Evolutionary conservation across 352 stramenopile species (phyloP), one percentile per base, ranked within the genome.

Genomic region (Aphanomyces euteiches): DNA sequence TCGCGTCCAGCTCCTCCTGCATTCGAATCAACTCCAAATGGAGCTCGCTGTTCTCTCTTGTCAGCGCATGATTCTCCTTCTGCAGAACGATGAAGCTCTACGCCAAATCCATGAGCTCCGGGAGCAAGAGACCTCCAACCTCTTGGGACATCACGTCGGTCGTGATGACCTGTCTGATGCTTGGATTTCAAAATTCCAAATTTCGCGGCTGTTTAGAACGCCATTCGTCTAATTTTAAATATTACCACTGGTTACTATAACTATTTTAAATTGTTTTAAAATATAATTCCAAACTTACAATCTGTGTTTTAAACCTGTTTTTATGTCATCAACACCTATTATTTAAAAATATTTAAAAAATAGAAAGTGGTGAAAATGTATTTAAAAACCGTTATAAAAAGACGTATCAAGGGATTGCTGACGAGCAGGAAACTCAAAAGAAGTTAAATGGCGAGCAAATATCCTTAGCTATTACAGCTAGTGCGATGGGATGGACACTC

Each of bases 31-130:
- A 36, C 50, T 69, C 63, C 10, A 69, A 37, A 59, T 69, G 63
- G 8, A 69, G 38, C 41, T 41, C 63, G 39, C 59, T 69, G 50
- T 69, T 69, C 63, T 69, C 63, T 7, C 63, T n/a, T 10, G 37
- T 47, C 15, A 69, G 63, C 13, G 63, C 63, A 69, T 69, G 63
- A 39, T 69, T 69, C 38, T 69, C 63, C 36, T 56, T 58, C 19
- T 69, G 63, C 8, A 69, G 63, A 7, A 69, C 63, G 15, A 69
- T n/a, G 19, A 69, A 69, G 63, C 50, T 60, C 63, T 69, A 67
- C 47, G 38, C 19, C 2, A 66, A 39, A 61, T 37, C 19, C 54
- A 41, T 61, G 7, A n/a, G 43, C 43, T 12, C 17, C 43, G 43
- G 10, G 10, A 50, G 10, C 10, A n/a, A 12, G 10, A 12, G 43